phyloP scores from a whole-genome alignment of 202 grass and related monocot genomes.

The Digitaria exilis region DNA sequence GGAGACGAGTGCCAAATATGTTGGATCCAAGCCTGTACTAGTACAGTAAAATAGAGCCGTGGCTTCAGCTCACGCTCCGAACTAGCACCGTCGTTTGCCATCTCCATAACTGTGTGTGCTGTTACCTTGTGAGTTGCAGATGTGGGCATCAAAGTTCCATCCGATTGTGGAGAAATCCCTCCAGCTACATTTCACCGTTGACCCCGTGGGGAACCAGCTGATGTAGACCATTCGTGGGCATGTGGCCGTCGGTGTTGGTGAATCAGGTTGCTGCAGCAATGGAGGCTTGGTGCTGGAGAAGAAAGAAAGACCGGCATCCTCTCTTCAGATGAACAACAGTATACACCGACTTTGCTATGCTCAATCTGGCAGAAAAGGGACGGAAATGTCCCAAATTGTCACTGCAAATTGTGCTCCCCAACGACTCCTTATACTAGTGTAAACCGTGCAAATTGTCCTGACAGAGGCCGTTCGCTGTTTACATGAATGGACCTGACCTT shows the following conservation, averaged over 20 bases:
- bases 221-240: constrained; percentile 45
- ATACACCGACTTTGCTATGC: too few species aligned
- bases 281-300: not conserved
- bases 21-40: not conserved
- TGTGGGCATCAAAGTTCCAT: constrained; percentile 63
- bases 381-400: too few species aligned
- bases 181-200: constrained; percentile 69
- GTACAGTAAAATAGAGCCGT: not conserved
- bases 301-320: too few species aligned
- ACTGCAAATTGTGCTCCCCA: too few species aligned
- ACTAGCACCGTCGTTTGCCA: not conserved
- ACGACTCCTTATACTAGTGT: too few species aligned
- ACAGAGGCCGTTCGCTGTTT: too few species aligned
- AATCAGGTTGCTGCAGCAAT: not conserved
- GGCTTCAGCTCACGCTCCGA: not conserved
- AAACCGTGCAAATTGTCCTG: too few species aligned
- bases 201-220: constrained; percentile 76
- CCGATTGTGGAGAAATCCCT: constrained; percentile 58
- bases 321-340: too few species aligned
- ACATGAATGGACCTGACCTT: too few species aligned
- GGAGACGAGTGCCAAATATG: not conserved
- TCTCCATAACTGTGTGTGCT: not conserved
- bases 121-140: constrained; percentile 50
- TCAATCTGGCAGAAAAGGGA: too few species aligned
- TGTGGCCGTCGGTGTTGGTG: too few species aligned